Percentiles rank a stretch among this genome's conserved stretches.
Conservation (phyloP, 441 rosid species). For the Jatropha podagrica region DNA sequence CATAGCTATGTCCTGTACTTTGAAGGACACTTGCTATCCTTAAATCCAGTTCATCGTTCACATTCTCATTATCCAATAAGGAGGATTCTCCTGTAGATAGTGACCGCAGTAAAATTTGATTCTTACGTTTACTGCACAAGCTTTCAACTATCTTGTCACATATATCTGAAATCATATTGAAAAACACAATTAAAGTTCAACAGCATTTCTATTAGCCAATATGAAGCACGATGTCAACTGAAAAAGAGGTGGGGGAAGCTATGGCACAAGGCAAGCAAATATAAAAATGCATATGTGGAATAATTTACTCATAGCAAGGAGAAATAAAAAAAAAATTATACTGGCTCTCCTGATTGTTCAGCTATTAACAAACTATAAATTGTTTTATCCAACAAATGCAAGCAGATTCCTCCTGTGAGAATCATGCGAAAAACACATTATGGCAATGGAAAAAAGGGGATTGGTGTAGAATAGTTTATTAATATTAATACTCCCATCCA, state of each 20-base stretch:
- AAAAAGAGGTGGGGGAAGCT: neutral
- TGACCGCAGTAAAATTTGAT: slow-evolving; percentile 54
- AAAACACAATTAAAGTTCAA: slow-evolving; percentile 14
- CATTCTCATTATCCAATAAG: slow-evolving; percentile 50
- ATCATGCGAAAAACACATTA: neutral
- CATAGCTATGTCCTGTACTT: slow-evolving; percentile 93
- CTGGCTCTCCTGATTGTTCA: neutral
- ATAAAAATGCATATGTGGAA: neutral
- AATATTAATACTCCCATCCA: neutral
- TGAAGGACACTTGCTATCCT: slow-evolving; percentile 92
- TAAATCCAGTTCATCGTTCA: slow-evolving; percentile 66
- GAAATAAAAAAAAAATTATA: neutral
- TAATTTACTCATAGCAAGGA: neutral
- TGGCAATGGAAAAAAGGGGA: neutral
- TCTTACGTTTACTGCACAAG: slow-evolving; percentile 82
- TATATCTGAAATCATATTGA: slow-evolving; percentile 49
- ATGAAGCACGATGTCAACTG: neutral
- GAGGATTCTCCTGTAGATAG: slow-evolving; percentile 63
- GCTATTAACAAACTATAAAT: neutral
- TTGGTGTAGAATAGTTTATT: neutral
- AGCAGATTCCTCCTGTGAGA: neutral
- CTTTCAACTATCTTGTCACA: slow-evolving; percentile 85
- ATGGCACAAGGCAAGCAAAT: neutral
- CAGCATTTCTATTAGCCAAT: neutral
- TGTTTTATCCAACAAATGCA: neutral